Base-by-base conservation (phyloP, 1,284 basidiomycete genomes). In the Ceratobasidium sp. region DNA sequence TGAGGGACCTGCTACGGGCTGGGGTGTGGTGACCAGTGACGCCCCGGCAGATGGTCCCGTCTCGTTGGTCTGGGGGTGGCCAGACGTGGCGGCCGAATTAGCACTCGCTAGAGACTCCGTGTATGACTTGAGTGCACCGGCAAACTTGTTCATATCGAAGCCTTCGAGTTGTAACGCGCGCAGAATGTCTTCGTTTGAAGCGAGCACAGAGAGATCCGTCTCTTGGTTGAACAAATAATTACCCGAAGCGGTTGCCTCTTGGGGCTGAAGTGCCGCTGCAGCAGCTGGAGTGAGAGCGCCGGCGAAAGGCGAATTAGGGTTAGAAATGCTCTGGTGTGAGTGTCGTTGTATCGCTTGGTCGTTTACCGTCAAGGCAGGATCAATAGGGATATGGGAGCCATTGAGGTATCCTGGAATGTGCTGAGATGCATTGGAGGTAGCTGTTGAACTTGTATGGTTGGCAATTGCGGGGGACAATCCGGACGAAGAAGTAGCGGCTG, bases 91-190 rank as follows among this genome's bases (percentile, higher is more conserved):
- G n/a, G n/a, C 25, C 15, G 47, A 22, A 71, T 81, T 83, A n/a
- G 81, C 79, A 12, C 81, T 79, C 17, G 80, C 79, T 0, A 84
- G 82, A 13, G 84, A 84, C 40, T 88, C 88, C 6, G 85, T 84
- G 0, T 90, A 79, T 4, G 84, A 83, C 75, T 85, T 87, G 65
- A 91, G 79, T 17, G 86, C 86, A 54, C 81, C 83, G 0, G 87
- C 84, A 69, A 92, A 83, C 77, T 87, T 90, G 56, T 85, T 81
- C 57, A 91, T 80, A 73, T 92, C 90, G 71, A 91, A 80, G 65
- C 87, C 84, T 50, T 50, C n/a, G n/a, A n/a, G n/a, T 75, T 91
- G 89, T 56, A 92, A 76, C 17, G 85, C 85, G 45, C 86, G 87
- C 50, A 91, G 77, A 49, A 92, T 83, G 64, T 91, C 88, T 69